A percentile compares a stretch with the other conserved stretches of the same genome.
Conservation (phyloP, 495 filamentous ascomycete genomes). For the Penicillium samsonianum region DNA sequence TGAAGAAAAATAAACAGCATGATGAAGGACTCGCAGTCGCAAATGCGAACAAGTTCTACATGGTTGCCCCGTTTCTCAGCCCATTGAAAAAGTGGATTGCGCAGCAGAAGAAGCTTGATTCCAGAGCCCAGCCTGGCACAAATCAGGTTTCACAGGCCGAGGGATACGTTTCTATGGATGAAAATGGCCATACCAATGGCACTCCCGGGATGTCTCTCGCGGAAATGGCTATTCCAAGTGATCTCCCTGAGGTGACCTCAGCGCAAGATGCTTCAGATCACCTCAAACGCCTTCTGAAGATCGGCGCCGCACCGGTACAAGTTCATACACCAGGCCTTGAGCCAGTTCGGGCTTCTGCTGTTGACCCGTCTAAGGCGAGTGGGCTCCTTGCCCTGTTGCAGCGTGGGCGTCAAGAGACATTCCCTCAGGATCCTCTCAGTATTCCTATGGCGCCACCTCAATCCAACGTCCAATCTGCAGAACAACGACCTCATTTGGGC, state of each 20-base stretch:
- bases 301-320: conserved; percentile 44
- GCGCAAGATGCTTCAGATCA: conserved; percentile 58
- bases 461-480: conserved; percentile 26
- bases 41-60: conserved; percentile 89
- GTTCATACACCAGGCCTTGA: conserved; percentile 11
- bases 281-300: conserved; percentile 64
- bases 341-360: conserved; percentile 14
- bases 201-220: conserved; percentile 17
- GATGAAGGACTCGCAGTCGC: conserved; percentile 53
- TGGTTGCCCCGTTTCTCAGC: conserved; percentile 91
- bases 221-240: conserved; percentile 36
- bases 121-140: conserved; percentile 28
- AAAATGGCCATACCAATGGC: conserved; percentile 24
- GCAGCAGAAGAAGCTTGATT: conserved; percentile 72
- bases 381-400: conserved; percentile 62
- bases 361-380: conserved; percentile 45
- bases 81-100: conserved; percentile 89
- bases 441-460: conserved; percentile 40
- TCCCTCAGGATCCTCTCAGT: conserved; percentile 37
- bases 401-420: conserved; percentile 42
- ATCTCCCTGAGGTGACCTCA: conserved; percentile 43
- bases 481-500: conserved; percentile 47
- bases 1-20: conserved; percentile 64
- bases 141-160: conserved; percentile 29
- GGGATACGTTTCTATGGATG: conserved; percentile 43